A percentile compares a stretch with the other conserved stretches of the same genome.
These are phyloP conservation scores for Reticulascus tulasneorum DNA, from an alignment of 2,329 filamentous ascomycete species.

Conservation along the genomic window DNA sequence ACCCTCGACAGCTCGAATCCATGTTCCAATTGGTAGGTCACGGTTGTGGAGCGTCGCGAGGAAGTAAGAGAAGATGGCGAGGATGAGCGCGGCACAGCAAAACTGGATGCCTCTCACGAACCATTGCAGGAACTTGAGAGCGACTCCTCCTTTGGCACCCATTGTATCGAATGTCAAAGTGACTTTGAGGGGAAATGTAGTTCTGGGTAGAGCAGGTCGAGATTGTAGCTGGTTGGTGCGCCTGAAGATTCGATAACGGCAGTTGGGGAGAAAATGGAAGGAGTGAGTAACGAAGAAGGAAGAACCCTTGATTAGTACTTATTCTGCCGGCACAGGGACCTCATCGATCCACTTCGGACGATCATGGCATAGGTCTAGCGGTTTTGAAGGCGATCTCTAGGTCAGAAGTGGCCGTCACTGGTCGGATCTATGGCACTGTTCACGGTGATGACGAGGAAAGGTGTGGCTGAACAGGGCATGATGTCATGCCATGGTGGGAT, in stretches of 20 bases:
- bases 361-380: too few relatives aligned
- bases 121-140: conserved; percentile 66
- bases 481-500: neutral
- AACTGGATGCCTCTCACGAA: conserved; percentile 72
- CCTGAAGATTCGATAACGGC: too few relatives aligned
- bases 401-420: too few relatives aligned
- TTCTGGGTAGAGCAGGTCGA: too few relatives aligned
- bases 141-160: conserved; percentile 55
- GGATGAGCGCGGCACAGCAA: conserved; percentile 65
- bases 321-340: too few relatives aligned
- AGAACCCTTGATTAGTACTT: neutral
- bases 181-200: too few relatives aligned
- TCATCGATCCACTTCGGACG: too few relatives aligned
- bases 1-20: conserved; percentile 70
- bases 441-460: conserved; percentile 11
- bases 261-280: too few relatives aligned
- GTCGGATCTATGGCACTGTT: conserved; percentile 12
- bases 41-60: conserved; percentile 68
- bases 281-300: too few relatives aligned
- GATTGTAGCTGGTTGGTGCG: too few relatives aligned
- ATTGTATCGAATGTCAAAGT: conserved; percentile 35
- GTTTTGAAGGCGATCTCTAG: too few relatives aligned
- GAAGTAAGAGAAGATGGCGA: conserved; percentile 83
- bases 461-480: conserved; percentile 10
- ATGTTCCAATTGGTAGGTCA: conserved; percentile 57